Percentiles rank a stretch among this genome's conserved stretches.
Conservation (phyloP, 1,139 yeast species). For the Lodderomyces metapsilosis region DNA sequence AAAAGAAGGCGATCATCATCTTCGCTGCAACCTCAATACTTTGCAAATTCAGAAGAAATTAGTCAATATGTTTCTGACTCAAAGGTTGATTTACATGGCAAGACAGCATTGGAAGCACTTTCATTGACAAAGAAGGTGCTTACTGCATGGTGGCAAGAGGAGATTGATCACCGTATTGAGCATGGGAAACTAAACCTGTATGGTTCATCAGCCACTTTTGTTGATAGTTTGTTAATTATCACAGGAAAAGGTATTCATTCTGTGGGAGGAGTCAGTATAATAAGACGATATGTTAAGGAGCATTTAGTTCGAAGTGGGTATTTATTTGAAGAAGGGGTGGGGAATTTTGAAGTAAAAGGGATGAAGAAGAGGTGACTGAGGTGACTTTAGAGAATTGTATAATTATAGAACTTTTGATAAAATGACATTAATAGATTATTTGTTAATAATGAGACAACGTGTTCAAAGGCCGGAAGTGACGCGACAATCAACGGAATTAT, state of each 20-base stretch:
- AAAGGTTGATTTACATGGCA: slow-evolving; percentile 53
- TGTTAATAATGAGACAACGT: too few relatives aligned
- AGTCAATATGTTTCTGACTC: slow-evolving; percentile 15
- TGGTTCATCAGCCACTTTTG: slow-evolving; percentile 25
- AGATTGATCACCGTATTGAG: slow-evolving; percentile 36
- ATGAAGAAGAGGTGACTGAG: slow-evolving; percentile 9
- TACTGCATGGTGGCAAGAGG: slow-evolving; percentile 56
- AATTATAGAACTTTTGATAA: neutral
- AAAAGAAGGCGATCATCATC: neutral
- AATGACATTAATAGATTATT: too few relatives aligned
- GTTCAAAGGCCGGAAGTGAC: too few relatives aligned
- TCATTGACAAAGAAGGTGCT: slow-evolving; percentile 30
- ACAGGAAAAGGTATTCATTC: slow-evolving; percentile 71
- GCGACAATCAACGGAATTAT: too few relatives aligned
- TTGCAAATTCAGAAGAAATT: slow-evolving; percentile 1
- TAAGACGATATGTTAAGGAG: slow-evolving; percentile 38
- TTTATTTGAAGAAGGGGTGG: slow-evolving; percentile 42
- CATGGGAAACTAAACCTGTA: slow-evolving; percentile 34
- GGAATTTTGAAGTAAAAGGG: slow-evolving; percentile 48
- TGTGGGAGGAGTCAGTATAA: slow-evolving; percentile 45
- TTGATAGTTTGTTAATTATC: slow-evolving; percentile 42
- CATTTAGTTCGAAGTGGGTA: slow-evolving; percentile 33
- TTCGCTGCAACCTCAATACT: neutral
- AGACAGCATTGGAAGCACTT: slow-evolving; percentile 45
- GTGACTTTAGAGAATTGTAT: neutral